Base-by-base conservation (phyloP, 768 basidiomycete species). In the Boletus insuetus region DNA sequence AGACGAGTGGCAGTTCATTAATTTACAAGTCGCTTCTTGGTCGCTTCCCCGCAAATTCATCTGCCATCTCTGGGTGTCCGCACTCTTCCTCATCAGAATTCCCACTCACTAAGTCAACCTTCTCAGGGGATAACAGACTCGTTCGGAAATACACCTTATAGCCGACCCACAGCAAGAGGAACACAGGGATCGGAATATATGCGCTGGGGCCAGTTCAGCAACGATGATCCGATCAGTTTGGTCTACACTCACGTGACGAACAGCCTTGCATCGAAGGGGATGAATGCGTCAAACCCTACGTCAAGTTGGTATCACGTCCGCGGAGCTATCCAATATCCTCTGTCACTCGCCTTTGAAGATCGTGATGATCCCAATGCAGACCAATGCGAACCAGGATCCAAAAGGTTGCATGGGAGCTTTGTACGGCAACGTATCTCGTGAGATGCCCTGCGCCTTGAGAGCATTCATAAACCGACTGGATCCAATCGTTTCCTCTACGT, bases 351-450 rank as follows among this genome's bases (percentile, higher is more conserved):
- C 82, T 69, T 86, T 84, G 77, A 85, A 85, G 6, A 85, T 29
- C 5, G 79, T 79, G 62, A 85, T 83, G 56, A 83, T 73, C 4
- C 58, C 74, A 4, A 82, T 83, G 17, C 77, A 69, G 37, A 79
- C 65, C 13, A 87, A 62, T 20, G 83, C 84, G 59, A 85, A 80
- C 80, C 82, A 85, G 41, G 79, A 79, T 11, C 84, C 84, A 66
- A 74, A 83, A 17, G 82, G 83, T 4, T 46, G 48, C 38, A 51
- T 24, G 20, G 46, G 55, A 7, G 58, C 46, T 24, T 38, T 46
- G 56, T 80, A 82, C 0, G 80, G 80, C 24, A 82, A 66, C 13
- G 69, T 64, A 29, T 80, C 73, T 40, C 79, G 69, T 4, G 72
- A 75, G 54, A 74, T 66, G 22, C 78, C 77, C 24, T 80, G 77